Conservation (phyloP, 2,329 filamentous ascomycete genomes). For the Penicillium sp. region DNA sequence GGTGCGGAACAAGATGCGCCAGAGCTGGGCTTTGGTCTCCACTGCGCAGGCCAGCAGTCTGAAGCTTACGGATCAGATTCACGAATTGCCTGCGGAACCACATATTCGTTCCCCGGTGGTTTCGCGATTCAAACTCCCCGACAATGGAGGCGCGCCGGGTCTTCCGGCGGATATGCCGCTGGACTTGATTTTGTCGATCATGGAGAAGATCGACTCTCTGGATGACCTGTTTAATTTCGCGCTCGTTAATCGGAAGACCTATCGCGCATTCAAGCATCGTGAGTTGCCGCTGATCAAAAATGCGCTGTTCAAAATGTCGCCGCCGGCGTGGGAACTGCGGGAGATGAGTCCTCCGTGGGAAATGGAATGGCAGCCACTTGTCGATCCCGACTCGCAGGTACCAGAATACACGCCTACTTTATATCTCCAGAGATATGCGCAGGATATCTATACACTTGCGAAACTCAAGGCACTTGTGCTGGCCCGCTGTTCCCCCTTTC, state of each 20-base stretch:
- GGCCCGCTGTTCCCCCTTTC: slow-evolving; percentile 57
- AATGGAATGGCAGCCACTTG: slow-evolving; percentile 41
- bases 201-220: slow-evolving; percentile 51
- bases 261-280: slow-evolving; percentile 59
- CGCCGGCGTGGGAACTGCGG: slow-evolving; percentile 62
- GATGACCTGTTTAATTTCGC: slow-evolving; percentile 59
- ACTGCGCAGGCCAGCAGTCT: slow-evolving; percentile 24
- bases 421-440: slow-evolving; percentile 55
- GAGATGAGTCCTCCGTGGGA: slow-evolving; percentile 58
- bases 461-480: slow-evolving; percentile 60
- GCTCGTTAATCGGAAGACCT: slow-evolving; percentile 58
- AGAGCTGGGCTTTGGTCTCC: slow-evolving; percentile 16
- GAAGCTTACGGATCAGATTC: slow-evolving; percentile 28
- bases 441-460: slow-evolving; percentile 56
- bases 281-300: slow-evolving; percentile 57
- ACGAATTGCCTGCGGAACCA: slow-evolving; percentile 35
- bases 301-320: slow-evolving; percentile 55
- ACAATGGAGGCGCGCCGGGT: background rate
- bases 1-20: slow-evolving; percentile 15
- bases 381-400: slow-evolving; percentile 49
- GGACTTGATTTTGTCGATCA: slow-evolving; percentile 54
- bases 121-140: background rate
- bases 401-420: slow-evolving; percentile 56
- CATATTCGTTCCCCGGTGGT: slow-evolving; percentile 19
- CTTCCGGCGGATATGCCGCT: slow-evolving; percentile 51